Base-by-base conservation (phyloP, 177 flowering plant species). In the Telopea speciosissima region DNA sequence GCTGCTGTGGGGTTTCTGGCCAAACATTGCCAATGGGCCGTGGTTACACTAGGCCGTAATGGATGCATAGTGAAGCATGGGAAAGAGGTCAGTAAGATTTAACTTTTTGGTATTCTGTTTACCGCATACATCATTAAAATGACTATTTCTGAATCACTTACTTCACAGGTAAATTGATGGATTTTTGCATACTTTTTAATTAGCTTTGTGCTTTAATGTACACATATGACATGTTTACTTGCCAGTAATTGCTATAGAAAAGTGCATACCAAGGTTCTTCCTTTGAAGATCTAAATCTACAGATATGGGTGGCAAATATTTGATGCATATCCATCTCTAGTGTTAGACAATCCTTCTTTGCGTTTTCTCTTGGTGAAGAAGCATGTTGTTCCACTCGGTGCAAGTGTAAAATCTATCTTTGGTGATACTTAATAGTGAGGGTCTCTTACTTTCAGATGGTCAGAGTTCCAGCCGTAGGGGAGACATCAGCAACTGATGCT, bases 11-110 rank as follows among this genome's bases (percentile, higher is more conserved):
- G 82, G 31, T 92, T 80, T 79, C 73, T 95, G 72, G 84, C 85
- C 16, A 78, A 81, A 60, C 78, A 85, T 72, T 95, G 97, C 85
- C 76, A 75, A 60, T 92, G 97, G 94, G 94, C 96, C 36, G 99
- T 91, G 42, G 97, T 95, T 70, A 95, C 99, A 10, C 80, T 95
- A 67, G 97, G 91, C 52, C 17, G 86, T 9, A 83, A 89, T 17
- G 99, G 97, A 66, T 91, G 95, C 85, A 85, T 90, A 24, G 99
- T 90, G 1, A 89, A 87, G 72, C 96, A 90, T 71, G 88, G 90
- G 60, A 84, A 86, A 73, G 90, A 95, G 94, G 99, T 95, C 16
- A 65, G 88, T 78, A 19, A 45, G 62, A 52, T 64, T 58, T n/a
- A 52, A 36, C 40, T 36, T 3, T 36, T 52, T 19, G n/a, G 58